Evolutionary conservation across 352 stramenopile genomes (phyloP), one percentile per base, ranked within the genome.

Genomic region (Phytopythium delawarense): DNA sequence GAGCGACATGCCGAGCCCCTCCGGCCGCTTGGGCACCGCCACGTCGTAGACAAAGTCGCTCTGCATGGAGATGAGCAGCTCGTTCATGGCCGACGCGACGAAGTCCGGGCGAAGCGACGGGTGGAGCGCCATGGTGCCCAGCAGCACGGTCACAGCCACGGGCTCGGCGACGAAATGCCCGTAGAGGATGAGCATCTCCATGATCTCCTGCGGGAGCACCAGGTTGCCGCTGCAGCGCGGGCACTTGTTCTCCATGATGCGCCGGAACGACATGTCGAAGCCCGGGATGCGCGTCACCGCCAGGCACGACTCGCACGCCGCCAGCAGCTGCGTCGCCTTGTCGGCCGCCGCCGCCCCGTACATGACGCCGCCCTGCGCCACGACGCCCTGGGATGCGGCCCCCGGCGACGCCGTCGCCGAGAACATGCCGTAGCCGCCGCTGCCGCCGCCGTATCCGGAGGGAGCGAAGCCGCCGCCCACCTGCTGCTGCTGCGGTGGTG

Each of bases 171-270:
- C 81, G 62, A 90, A 94, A 56, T 89, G 76, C 21, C 84, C 84
- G 64, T 91, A 94, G n/a, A 94, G 75, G 59, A 94, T 91, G 59
- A 94, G 71, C 84, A 94, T 91, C 60, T 94, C 84, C 82, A 94
- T 88, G 58, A 88, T 71, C 60, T 94, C 84, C 63, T 92, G 81
- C 15, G 84, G 82, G 18, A 94, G 66, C 65, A 76, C 77, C 46
- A 94, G 63, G 58, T 72, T 79, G 16, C 74, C 76, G 2, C 60
- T 61, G 60, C 84, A 94, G 53, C 79, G 83, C 34, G 79, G 69
- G 62, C 84, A 94, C 62, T 91, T 92, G 66, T 70, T 75, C 68
- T 94, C 84, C 69, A 89, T 81, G 52, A 94, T 81, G 57, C 83
- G 82, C 5, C 81, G 82, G 64, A 91, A 90, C 57, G 84, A 89